Conservation (phyloP, 306 rosid genomes). For the Citrullus amarus region DNA sequence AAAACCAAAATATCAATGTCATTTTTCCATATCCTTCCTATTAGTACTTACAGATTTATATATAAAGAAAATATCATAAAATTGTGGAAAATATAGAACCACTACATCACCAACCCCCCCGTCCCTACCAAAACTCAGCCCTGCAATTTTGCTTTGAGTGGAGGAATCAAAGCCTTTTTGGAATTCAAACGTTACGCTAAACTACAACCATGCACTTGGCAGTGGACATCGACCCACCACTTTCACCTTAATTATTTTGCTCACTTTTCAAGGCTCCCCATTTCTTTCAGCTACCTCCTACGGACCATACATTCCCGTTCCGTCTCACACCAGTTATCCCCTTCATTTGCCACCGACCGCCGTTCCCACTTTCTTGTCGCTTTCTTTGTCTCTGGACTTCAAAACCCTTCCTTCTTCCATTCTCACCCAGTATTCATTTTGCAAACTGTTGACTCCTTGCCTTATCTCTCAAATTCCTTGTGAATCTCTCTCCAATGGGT, state of each 20-base stretch:
- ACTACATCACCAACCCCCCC: neutral
- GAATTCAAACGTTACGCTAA: neutral
- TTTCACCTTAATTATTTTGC: conserved; percentile 3
- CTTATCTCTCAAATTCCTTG: neutral
- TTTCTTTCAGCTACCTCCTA: neutral
- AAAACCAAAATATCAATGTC: neutral
- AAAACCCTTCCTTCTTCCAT: neutral
- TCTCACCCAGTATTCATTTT: neutral
- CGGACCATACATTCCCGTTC: neutral
- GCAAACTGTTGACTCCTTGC: neutral
- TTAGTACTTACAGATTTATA: neutral
- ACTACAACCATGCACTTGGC: neutral
- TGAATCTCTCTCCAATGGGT: neutral
- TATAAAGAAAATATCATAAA: neutral
- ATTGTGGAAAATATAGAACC: neutral
- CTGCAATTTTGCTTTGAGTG: neutral
- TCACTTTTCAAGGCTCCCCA: conserved; percentile 5
- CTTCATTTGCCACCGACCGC: conserved; percentile 2
- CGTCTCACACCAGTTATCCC: neutral
- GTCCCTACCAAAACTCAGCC: neutral
- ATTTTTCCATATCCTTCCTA: neutral
- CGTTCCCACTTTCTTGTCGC: neutral
- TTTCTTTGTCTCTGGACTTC: neutral
- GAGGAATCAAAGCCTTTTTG: neutral
- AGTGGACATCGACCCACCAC: neutral